Evolutionary conservation across 1,139 yeast species (phyloP).

Genomic region (Diutina neorugosa): DNA sequence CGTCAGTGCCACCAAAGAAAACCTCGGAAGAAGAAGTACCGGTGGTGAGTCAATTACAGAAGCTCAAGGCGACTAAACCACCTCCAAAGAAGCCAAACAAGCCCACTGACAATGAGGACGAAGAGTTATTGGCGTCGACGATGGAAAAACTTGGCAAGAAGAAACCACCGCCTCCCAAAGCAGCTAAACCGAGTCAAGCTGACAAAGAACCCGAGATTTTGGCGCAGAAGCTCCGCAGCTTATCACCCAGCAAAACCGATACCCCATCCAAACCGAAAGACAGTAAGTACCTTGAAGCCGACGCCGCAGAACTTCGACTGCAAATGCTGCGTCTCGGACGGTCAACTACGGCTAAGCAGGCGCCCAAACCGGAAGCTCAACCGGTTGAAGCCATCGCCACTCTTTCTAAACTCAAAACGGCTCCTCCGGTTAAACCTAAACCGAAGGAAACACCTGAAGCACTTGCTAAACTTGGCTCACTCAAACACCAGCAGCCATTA

Average conservation of each 20-base stretch:
- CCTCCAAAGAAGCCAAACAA: background rate
- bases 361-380: background rate
- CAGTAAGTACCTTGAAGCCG: background rate
- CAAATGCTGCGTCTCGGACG: conserved; percentile 1
- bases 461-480: background rate
- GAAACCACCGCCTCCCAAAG: background rate
- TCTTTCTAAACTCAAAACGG: background rate
- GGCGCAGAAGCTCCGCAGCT: background rate
- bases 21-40: background rate
- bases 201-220: background rate
- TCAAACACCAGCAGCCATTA: background rate
- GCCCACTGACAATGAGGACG: background rate
- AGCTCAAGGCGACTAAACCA: background rate
- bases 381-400: background rate
- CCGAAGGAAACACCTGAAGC: background rate
- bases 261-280: background rate
- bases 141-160: background rate
- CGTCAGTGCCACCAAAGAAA: background rate
- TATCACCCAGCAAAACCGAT: background rate
- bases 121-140: background rate
- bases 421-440: background rate
- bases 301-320: background rate
- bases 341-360: background rate
- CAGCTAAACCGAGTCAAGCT: background rate
- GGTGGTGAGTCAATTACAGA: background rate